Evolutionary conservation across 2,329 filamentous ascomycete genomes (phyloP).

Genomic region (Aspergillus pseudoterreus): DNA sequence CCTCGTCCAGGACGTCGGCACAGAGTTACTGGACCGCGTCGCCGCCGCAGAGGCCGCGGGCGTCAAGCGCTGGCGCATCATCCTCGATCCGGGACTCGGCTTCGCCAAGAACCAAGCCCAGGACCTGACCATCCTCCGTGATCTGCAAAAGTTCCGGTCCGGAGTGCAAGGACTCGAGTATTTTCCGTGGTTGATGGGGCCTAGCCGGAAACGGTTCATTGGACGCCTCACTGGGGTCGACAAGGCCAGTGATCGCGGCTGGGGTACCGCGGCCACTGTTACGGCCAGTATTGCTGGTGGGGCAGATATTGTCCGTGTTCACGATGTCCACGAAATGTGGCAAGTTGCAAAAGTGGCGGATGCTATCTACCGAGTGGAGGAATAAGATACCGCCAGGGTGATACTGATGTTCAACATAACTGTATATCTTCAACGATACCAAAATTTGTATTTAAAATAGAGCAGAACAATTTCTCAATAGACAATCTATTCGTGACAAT

Average conservation of each 20-base stretch:
- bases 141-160: conserved; percentile 59
- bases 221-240: conserved; percentile 74
- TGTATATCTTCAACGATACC: conserved; percentile 23
- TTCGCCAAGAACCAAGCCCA: conserved; percentile 83
- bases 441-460: not conserved
- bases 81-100: conserved; percentile 89
- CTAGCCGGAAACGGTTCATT: conserved; percentile 86
- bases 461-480: not conserved
- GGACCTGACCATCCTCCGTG: conserved; percentile 74
- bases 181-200: conserved; percentile 85
- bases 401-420: not conserved
- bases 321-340: conserved; percentile 84
- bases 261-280: conserved; percentile 86
- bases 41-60: conserved; percentile 75
- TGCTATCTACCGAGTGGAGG: conserved; percentile 69
- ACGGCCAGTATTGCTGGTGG: conserved; percentile 81
- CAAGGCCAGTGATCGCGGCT: conserved; percentile 66
- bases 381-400: not conserved
- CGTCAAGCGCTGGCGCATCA: conserved; percentile 86
- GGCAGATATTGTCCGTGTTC: conserved; percentile 86
- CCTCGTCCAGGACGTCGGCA: conserved; percentile 61
- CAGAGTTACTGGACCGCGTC: conserved; percentile 68
- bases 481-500: too few species aligned
- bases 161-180: conserved; percentile 41
- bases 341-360: conserved; percentile 84